Evolutionary conservation across 495 filamentous ascomycete species (phyloP), one percentile per base, ranked within the genome.

Genomic region (Podospora sp.): DNA sequence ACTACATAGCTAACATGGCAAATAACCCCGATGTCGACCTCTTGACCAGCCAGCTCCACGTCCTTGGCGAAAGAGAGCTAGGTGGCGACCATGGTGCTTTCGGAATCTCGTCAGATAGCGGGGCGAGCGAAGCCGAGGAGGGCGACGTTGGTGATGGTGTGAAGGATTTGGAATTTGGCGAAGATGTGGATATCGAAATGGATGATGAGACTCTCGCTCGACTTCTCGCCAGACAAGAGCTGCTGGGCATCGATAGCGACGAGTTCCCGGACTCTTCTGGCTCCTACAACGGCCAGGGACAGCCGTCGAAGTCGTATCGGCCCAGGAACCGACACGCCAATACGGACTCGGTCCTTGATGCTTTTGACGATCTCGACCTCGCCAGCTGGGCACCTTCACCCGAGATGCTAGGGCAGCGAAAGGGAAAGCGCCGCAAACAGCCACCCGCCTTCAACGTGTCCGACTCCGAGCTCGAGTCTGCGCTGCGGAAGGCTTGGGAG

Each of bases 1-100:
- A 96, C 72, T 95, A 96, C 69, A 89, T 93, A 62, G 86, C 85
- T 65, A 93, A 96, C 72, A 87, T 93, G 75, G 79, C 80, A 36
- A 71, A 73, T 26, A 73, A 80, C 27, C 72, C 75, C 18, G 71
- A 79, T 22, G 73, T 79, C 20, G 79, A 82, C 62, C 74, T 63
- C 16, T 18, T 64, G 53, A 35, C 46, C 35, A 63, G 57, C 22
- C 65, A 66, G 36, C 67, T 68, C n/a, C 67, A 72, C 18, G 36
- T 65, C 20, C 72, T 78, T 61, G 68, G 76, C 35, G 33, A 72
- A 18, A 77, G 83, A 61, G 84, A 86, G 33, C 73, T 87, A 20
- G 85, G 84, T 56, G 84, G 80, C 14, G 78, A 82, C 20, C 57
- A 77, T 21, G 63, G 67, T 18, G 68, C 67, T 24, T 72, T 74